phyloP scores from a whole-genome alignment of 169 alveolate genomes.

The Plasmodium gaboni region DNA sequence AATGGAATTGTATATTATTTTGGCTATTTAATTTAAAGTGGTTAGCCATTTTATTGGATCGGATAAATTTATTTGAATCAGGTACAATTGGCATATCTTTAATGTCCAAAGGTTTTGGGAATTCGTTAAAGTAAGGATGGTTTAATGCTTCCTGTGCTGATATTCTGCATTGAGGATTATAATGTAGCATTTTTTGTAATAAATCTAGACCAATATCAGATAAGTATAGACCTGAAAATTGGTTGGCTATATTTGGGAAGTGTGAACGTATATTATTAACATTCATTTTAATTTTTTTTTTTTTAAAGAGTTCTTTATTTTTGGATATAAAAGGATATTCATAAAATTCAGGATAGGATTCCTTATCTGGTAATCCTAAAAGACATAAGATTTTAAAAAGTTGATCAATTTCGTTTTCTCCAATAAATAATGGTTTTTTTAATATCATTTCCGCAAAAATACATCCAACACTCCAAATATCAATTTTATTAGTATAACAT shows the following conservation, averaged over 20 bases:
- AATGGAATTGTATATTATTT: conserved; percentile 46
- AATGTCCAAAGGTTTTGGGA: conserved; percentile 64
- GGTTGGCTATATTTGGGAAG: conserved; percentile 58
- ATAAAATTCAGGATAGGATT: conserved; percentile 83
- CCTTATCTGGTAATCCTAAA: conserved; percentile 93
- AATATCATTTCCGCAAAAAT: conserved; percentile 93
- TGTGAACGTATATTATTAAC: conserved; percentile 76
- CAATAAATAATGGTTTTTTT: conserved; percentile 91
- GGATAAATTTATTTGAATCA: conserved; percentile 51
- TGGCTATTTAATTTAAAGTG: conserved; percentile 34
- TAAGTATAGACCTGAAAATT: conserved; percentile 81
- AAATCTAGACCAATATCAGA: conserved; percentile 94
- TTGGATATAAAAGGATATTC: conserved; percentile 78
- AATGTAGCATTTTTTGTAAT: conserved; percentile 92
- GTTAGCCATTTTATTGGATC: conserved; percentile 35
- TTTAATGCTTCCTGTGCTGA: conserved; percentile 95
- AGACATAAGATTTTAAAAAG: conserved; percentile 91
- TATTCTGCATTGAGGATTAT: conserved; percentile 94
- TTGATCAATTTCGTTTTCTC: conserved; percentile 91
- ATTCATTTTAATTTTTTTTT: conserved; percentile 79
- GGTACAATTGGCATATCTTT: conserved; percentile 67
- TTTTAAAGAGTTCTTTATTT: conserved; percentile 76
- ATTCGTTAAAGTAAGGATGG: conserved; percentile 90
- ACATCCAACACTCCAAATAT: conserved; percentile 98
- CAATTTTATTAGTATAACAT: conserved; percentile 96